Evolutionary conservation across 345 rosid genomes (phyloP), one percentile per base, ranked within the genome.

Genomic region (Gossypium anomalum): DNA sequence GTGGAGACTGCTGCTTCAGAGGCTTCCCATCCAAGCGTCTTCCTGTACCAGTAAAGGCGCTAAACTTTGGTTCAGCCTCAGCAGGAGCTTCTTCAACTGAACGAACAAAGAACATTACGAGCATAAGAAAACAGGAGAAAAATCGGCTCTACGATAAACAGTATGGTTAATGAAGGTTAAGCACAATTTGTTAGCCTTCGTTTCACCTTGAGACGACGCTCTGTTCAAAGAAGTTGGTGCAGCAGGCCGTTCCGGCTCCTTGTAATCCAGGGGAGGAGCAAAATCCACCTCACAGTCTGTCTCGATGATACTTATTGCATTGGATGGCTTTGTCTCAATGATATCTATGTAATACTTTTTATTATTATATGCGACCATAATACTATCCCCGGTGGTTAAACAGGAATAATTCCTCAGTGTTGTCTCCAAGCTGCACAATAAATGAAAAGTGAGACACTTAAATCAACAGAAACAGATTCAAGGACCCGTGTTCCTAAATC

Each of bases 251-350:
- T 87, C 98, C 70, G 99, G 99, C 77, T 95, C 99, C 78, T 89
- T 91, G 90, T 93, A 95, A 83, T 95, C 99, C 72, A 95, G 83
- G 13, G 99, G 99, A 85, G 98, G 97, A 51, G 99, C 99, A 75
- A 93, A 95, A 82, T 95, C 99, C 75, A 95, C 99, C 83, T 95
- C 99, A 77, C 99, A 95, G 79, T 95, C 99, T 25, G 99, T 95
- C 90, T 95, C 99, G 68, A 95, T 93, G 81, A 95, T 93, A 80
- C 86, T 95, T 75, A 93, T 95, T 73, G 97, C 99, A 82, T 89
- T 81, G 13, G 99, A 88, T 80, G 99, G 99, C 83, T 90, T 93
- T 59, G 97, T 87, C 84, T 93, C 98, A 71, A 93, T 62, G 57
- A 95, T 95, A 84, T 95, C 99, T 80, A 95, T 95, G 82, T 93